These are phyloP conservation scores for Ogataea trehaloabstinens DNA, from an alignment of 805 yeast species.

Conservation along the genomic window DNA sequence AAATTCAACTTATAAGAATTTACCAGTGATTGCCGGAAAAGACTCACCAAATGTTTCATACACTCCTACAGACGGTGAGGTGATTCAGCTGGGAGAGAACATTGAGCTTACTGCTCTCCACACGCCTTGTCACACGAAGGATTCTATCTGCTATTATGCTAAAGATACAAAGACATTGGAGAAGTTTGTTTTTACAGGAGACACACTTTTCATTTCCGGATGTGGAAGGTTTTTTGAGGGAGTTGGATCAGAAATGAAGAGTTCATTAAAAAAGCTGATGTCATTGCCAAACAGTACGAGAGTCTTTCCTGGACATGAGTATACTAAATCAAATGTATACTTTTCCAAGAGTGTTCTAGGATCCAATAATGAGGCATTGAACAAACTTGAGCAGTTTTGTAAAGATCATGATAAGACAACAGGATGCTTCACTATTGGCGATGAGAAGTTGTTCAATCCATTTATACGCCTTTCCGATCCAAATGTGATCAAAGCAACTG, in stretches of 20 bases:
- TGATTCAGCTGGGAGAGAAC: conserved; percentile 59
- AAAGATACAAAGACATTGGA: conserved; percentile 62
- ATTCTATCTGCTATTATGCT: conserved; percentile 84
- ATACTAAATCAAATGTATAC: conserved; percentile 76
- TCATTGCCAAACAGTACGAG: conserved; percentile 64
- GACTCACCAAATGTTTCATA: conserved; percentile 72
- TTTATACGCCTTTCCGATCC: conserved; percentile 79
- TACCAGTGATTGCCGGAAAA: conserved; percentile 79
- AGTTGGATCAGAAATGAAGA: conserved; percentile 73
- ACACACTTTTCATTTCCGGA: conserved; percentile 89
- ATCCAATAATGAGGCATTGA: conserved; percentile 48
- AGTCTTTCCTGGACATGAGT: conserved; percentile 95
- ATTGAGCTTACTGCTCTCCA: conserved; percentile 76
- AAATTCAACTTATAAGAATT: conserved; percentile 34
- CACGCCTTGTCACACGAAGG: conserved; percentile 98
- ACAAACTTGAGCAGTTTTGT: conserved; percentile 50
- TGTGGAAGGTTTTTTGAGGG: conserved; percentile 98
- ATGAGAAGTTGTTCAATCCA: conserved; percentile 83
- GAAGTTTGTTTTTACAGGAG: conserved; percentile 88
- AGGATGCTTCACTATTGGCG: conserved; percentile 79
- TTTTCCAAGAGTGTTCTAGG: conserved; percentile 68
- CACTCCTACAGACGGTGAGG: conserved; percentile 66
- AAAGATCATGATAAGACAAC: conserved; percentile 68
- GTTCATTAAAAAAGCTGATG: conserved; percentile 60
- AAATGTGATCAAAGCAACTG: conserved; percentile 56